These are phyloP conservation scores for Juglanconis juglandina DNA, from an alignment of 2,329 filamentous ascomycete species.

Conservation along the genomic window DNA sequence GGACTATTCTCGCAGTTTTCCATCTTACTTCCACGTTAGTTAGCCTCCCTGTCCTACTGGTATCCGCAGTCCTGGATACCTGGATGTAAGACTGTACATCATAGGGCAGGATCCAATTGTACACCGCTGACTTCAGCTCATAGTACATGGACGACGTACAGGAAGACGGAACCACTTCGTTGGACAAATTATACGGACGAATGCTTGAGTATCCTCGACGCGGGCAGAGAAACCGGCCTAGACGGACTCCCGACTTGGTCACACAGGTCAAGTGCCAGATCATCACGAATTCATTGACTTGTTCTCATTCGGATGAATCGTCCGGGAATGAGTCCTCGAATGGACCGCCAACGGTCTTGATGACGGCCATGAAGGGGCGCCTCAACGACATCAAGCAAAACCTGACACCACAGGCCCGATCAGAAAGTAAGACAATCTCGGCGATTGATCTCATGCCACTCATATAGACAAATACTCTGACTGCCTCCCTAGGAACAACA, in stretches of 20 bases:
- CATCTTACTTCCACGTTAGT: conserved; percentile 26
- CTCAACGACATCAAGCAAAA: conserved; percentile 20
- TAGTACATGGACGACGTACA: conserved; percentile 10
- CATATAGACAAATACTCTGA: no score
- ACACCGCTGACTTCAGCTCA: no score
- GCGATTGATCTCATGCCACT: no score
- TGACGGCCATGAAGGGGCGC: conserved; percentile 20
- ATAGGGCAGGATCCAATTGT: no score
- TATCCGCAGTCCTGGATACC: no score
- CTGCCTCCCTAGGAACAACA: conserved; percentile 9
- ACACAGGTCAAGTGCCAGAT: conserved; percentile 25
- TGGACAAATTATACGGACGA: conserved; percentile 20
- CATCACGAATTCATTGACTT: conserved; percentile 23
- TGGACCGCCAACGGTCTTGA: conserved; percentile 15
- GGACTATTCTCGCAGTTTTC: conserved; percentile 14
- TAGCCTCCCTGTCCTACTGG: not conserved
- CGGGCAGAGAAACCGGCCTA: conserved; percentile 19
- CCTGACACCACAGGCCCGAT: conserved; percentile 14
- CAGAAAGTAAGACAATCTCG: conserved; percentile 17
- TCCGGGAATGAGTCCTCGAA: not conserved
- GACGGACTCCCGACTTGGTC: conserved; percentile 20
- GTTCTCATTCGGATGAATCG: conserved; percentile 9
- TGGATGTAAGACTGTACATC: no score
- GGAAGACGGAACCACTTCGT: conserved; percentile 20
- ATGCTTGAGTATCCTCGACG: conserved; percentile 12